Conservation (phyloP, 352 stramenopile genomes). For the Pythium diclinum region DNA sequence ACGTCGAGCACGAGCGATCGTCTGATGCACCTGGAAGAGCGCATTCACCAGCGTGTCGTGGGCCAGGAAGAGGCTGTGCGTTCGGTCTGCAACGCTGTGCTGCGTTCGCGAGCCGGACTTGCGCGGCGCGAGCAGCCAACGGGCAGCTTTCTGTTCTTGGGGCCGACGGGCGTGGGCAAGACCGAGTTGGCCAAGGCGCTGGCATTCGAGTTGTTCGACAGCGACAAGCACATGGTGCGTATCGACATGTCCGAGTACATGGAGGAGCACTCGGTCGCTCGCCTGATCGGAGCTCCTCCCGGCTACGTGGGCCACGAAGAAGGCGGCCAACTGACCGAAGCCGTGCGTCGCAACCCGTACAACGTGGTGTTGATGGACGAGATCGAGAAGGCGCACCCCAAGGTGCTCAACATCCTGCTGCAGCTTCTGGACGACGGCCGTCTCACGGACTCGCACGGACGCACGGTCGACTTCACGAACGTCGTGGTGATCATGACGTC, state of each 20-base stretch:
- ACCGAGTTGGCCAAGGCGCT: constrained; percentile 95
- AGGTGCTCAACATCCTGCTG: constrained; percentile 95
- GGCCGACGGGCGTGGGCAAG: constrained; percentile 95
- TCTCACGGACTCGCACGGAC: constrained; percentile 94
- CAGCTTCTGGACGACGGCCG: constrained; percentile 97
- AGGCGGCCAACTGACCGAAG: constrained; percentile 96
- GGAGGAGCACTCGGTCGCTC: constrained; percentile 92
- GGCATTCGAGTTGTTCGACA: constrained; percentile 94
- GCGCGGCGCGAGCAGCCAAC: constrained; percentile 85
- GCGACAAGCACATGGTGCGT: constrained; percentile 93
- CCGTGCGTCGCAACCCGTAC: constrained; percentile 95
- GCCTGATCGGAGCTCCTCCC: constrained; percentile 92
- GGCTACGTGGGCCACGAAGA: constrained; percentile 96
- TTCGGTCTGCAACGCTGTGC: constrained; percentile 90
- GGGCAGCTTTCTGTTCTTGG: constrained; percentile 95
- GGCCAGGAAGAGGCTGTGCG: constrained; percentile 93
- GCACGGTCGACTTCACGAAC: constrained; percentile 97
- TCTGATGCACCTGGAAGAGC: constrained; percentile 83
- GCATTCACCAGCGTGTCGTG: constrained; percentile 90
- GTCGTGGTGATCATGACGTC: constrained; percentile 98
- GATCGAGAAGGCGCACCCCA: constrained; percentile 97
- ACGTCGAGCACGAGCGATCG: constrained; percentile 76
- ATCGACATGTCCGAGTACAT: constrained; percentile 99
- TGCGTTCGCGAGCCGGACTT: constrained; percentile 91
- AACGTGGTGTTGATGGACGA: constrained; percentile 97